phyloP scores from a whole-genome alignment of 345 rosid genomes.

The Tarenaya hassleriana region DNA sequence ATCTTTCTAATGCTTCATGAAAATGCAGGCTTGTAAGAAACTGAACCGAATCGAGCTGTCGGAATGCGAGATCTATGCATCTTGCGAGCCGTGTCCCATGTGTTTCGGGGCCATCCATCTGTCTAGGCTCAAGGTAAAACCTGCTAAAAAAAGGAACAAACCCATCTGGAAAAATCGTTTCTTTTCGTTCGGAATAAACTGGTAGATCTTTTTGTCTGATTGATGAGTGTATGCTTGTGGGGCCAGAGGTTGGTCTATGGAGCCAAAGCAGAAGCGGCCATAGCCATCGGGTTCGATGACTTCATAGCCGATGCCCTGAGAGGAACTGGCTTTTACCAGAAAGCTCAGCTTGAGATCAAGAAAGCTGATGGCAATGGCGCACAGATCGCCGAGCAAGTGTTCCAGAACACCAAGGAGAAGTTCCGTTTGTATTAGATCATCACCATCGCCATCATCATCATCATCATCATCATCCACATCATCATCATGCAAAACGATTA shows the following conservation, averaged over 20 bases:
- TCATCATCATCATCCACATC: too few species aligned
- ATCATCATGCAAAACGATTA: too few species aligned
- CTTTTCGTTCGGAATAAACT: background rate
- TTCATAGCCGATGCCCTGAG: slow-evolving; percentile 73
- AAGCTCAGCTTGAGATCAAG: slow-evolving; percentile 67
- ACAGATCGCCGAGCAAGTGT: slow-evolving; percentile 77
- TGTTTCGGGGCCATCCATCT: slow-evolving; percentile 81
- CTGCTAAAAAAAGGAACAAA: background rate
- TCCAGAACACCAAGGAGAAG: slow-evolving; percentile 76
- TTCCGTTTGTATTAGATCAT: slow-evolving; percentile 53
- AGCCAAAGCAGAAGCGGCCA: slow-evolving; percentile 83
- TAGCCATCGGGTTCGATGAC: slow-evolving; percentile 76
- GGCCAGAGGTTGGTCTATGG: slow-evolving; percentile 74
- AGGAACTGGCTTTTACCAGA: slow-evolving; percentile 66
- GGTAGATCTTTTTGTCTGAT: background rate
- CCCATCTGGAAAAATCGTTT: background rate
- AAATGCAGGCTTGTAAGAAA: slow-evolving; percentile 64
- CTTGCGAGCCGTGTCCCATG: slow-evolving; percentile 84
- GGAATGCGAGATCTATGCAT: slow-evolving; percentile 75
- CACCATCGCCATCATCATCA: too few species aligned
- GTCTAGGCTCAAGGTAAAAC: slow-evolving; percentile 56
- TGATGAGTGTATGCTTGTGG: slow-evolving; percentile 5
- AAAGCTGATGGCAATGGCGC: slow-evolving; percentile 72
- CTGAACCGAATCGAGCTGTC: slow-evolving; percentile 59
- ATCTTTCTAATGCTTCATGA: background rate